Percentiles rank a stretch among this genome's conserved stretches.
These are phyloP conservation scores for Trifolium pratense DNA, from an alignment of 306 rosid genomes.

Conservation along the genomic window DNA sequence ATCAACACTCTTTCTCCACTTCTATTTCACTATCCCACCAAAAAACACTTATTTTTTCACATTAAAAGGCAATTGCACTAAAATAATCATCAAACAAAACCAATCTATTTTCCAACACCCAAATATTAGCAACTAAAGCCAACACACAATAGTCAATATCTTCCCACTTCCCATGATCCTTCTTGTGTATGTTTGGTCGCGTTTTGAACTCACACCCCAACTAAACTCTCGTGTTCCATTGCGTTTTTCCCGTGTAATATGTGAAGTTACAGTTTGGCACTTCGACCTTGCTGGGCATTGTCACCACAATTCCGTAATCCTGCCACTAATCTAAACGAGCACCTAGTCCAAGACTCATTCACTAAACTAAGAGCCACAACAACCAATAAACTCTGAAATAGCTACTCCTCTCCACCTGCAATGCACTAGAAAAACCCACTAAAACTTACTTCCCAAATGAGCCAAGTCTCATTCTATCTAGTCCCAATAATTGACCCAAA, in stretches of 20 bases:
- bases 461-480: neutral
- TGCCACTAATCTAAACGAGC: neutral
- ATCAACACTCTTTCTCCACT: neutral
- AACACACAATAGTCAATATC: neutral
- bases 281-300: neutral
- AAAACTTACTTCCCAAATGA: neutral
- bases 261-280: neutral
- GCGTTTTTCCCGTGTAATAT: neutral
- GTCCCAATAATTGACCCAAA: constrained; percentile 4
- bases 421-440: neutral
- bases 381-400: constrained; percentile 22
- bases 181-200: neutral
- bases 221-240: too few species aligned
- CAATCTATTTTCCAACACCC: constrained; percentile 22
- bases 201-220: too few species aligned
- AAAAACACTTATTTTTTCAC: neutral
- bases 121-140: constrained; percentile 4
- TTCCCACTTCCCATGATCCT: neutral
- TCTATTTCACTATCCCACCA: neutral
- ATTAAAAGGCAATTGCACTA: neutral
- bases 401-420: neutral
- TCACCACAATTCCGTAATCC: neutral
- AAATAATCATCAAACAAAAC: constrained; percentile 12
- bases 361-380: constrained; percentile 6
- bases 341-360: neutral